Evolutionary conservation across 1,139 yeast genomes (phyloP), one percentile per base, ranked within the genome.

Genomic region (Schwanniomyces etchellsii): DNA sequence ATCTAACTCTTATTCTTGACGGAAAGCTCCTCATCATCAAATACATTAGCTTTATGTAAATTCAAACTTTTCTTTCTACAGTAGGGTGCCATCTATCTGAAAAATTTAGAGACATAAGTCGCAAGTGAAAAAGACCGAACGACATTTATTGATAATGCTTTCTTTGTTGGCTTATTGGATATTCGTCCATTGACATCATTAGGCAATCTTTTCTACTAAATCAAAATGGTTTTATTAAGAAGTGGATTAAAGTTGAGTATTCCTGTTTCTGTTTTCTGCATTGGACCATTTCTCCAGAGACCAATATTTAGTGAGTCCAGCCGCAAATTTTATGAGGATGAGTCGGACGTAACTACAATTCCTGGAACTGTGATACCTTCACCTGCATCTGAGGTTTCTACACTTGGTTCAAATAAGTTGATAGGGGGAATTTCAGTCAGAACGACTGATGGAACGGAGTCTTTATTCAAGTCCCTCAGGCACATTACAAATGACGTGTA

Each of bases 251-350:
- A 7, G 7, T 7, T 18, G 21, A 7, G 9, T 18, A n/a, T 18
- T 18, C n/a, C 21, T 18, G 7, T 18, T 7, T 7, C 21, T n/a
- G 21, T n/a, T 18, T 7, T 18, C n/a, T 9, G 25, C 12, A 23
- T 23, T 23, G 7, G 9, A 14, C 9, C 14, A 9, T 23, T 13
- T 14, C 13, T 23, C 14, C 7, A 11, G 12, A 17, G 29, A 3
- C 35, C 43, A 26, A 42, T 55, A 16, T 31, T 30, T 18, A 53
- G 51, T 35, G 66, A 61, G 21, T 21, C 55, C 14, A 64, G 60
- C 41, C 67, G 83, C 37, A 57, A 52, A 20, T 81, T 81, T 47
- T 81, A 83, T 49, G 81, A 74, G 37, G 78, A 75, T 41, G 81
- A 77, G 30, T 60, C 64, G 27, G 55, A 56, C 26, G 63, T 62